Evolutionary conservation across 345 rosid species (phyloP).

Genomic region (Citrus sp.): DNA sequence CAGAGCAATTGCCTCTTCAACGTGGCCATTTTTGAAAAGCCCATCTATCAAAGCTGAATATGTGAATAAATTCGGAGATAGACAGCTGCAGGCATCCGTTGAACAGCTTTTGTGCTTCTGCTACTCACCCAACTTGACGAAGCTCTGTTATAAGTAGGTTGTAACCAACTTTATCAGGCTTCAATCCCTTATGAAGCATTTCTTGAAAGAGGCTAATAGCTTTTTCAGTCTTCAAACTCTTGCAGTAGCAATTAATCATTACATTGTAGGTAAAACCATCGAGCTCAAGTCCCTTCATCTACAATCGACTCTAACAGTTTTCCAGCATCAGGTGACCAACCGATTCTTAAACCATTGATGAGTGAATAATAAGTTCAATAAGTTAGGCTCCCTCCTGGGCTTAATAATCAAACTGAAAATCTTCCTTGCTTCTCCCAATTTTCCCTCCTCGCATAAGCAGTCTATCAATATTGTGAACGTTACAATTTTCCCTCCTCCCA

Average conservation of each 20-base stretch:
- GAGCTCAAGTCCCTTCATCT: too few relatives aligned
- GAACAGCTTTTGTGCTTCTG: constrained; percentile 25
- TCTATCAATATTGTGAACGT: constrained; percentile 22
- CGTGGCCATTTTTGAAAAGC: constrained; percentile 14
- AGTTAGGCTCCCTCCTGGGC: constrained; percentile 2
- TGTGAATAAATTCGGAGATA: background rate
- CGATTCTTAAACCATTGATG: constrained; percentile 31
- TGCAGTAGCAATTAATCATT: too few relatives aligned
- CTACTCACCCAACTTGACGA: constrained; percentile 21
- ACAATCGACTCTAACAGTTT: constrained; percentile 13
- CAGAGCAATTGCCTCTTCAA: constrained; percentile 24
- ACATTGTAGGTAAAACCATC: too few relatives aligned
- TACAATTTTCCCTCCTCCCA: background rate
- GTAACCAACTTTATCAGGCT: constrained; percentile 19
- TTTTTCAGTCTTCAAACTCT: too few relatives aligned
- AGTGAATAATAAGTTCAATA: constrained; percentile 28
- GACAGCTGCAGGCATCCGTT: constrained; percentile 11
- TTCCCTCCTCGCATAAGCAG: constrained; percentile 19
- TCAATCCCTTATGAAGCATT: background rate
- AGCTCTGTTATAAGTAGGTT: constrained; percentile 30
- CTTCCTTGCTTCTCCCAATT: constrained; percentile 17
- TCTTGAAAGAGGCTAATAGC: too few relatives aligned
- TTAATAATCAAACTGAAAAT: background rate
- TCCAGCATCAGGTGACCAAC: constrained; percentile 22
- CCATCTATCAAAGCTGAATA: constrained; percentile 21